Base-by-base conservation (phyloP, 139 green algal genomes). In the Eudorina sp. region DNA sequence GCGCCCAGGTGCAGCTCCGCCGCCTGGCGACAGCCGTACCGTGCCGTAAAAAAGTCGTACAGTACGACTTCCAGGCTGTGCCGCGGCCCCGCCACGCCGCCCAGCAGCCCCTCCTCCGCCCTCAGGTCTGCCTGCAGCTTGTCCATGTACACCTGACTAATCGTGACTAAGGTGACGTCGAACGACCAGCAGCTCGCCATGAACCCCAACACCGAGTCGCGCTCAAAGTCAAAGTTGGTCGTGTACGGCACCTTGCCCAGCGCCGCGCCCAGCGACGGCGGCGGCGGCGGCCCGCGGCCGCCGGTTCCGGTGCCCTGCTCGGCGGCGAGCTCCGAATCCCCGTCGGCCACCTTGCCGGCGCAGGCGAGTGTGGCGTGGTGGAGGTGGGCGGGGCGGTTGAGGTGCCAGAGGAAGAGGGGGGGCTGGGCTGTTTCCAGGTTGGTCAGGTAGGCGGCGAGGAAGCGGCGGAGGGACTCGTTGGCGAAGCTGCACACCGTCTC, bases 41-140 rank as follows among this genome's bases (percentile, higher is more conserved):
- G 53, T 14, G 34, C 19, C 18, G 85, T 79, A 76, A 93, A 93
- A 55, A 88, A 91, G 48, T 93, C 90, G 83, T 93, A 93, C 48
- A 91, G 27, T 1, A 83, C 45, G 1, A 29, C 0, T 40, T 90
- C 83, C 51, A 93, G 86, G 13, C 36, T 29, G 23, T 18, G 4
- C 11, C 90, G 82, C 2, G 66, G 69, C 7, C 90, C 90, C 14
- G 83, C 60, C 4, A 53, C 6, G 43, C 90, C 86, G 53, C 90
- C 90, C 68, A 93, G 73, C 43, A 93, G 83, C 5, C 27, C 40
- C 53, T 93, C 90, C 77, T 93, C 90, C 64, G 64, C 25, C 7
- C 77, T 58, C 48, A 78, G 66, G 89, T 92, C 89, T 1, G 60
- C 51, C 64, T 74, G 53, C 45, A 92, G 74, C 64, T 89, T 89